These are phyloP conservation scores for Paramarasmius palmivorus DNA, from an alignment of 1,284 basidiomycete genomes.

Conservation along the genomic window DNA sequence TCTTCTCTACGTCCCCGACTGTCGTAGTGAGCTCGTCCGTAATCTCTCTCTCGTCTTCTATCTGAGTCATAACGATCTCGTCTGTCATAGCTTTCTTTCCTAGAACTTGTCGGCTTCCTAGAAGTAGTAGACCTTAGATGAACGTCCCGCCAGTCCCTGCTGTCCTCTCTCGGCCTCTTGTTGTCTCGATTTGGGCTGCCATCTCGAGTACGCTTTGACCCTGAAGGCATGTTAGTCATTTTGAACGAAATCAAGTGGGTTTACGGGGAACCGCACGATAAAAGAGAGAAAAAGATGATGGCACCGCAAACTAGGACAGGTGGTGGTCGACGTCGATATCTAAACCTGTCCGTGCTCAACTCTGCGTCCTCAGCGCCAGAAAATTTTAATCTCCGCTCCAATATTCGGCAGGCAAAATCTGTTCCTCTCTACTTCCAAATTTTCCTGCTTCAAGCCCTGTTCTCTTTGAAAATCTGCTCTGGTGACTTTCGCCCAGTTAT, in stretches of 20 bases:
- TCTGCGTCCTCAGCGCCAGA: too few relatives aligned
- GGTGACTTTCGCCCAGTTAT: too few relatives aligned
- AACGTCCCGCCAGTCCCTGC: constrained; percentile 62
- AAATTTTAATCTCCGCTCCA: too few relatives aligned
- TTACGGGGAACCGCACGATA: constrained; percentile 84
- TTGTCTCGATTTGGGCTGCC: constrained; percentile 38
- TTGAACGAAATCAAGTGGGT: constrained; percentile 51
- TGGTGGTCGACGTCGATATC: too few relatives aligned
- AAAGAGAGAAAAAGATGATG: constrained; percentile 29
- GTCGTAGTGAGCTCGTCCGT: not conserved
- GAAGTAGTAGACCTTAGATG: constrained; percentile 19
- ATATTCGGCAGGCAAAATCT: too few relatives aligned
- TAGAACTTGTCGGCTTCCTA: constrained; percentile 31
- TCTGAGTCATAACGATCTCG: constrained; percentile 17
- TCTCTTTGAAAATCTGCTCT: too few relatives aligned
- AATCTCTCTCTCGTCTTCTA: constrained; percentile 10
- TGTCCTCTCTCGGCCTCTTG: constrained; percentile 60
- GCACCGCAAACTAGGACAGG: too few relatives aligned
- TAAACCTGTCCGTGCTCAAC: too few relatives aligned
- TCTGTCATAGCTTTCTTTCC: constrained; percentile 36
- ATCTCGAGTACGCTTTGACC: constrained; percentile 77
- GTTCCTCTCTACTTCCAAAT: too few relatives aligned
- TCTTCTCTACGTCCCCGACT: constrained; percentile 5
- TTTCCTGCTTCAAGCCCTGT: too few relatives aligned
- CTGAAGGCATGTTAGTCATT: constrained; percentile 83